phyloP scores from a whole-genome alignment of 139 green algal genomes.

The Pseudopediastrum boryanum region DNA sequence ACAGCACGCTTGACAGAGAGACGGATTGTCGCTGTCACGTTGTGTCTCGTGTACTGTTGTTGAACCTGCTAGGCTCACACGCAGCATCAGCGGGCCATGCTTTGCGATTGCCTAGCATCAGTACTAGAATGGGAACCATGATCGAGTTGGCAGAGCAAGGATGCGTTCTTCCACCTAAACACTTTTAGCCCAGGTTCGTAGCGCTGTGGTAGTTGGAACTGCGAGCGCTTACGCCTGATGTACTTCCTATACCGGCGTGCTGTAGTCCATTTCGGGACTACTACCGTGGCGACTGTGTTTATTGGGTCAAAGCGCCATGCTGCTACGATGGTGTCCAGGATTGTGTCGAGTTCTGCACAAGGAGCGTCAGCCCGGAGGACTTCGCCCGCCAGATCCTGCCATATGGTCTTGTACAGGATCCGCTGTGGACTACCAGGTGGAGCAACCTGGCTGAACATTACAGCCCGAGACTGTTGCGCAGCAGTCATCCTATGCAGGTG shows the following conservation, averaged over 20 bases:
- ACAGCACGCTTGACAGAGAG: background rate
- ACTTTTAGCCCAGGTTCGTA: background rate
- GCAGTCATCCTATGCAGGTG: too few species aligned
- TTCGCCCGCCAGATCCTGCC: too few species aligned
- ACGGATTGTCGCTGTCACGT: too few species aligned
- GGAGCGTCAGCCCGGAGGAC: constrained; percentile 29
- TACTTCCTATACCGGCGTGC: background rate
- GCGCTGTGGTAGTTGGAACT: background rate
- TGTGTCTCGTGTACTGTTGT: background rate
- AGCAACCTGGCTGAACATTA: too few species aligned
- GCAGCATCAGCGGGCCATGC: background rate
- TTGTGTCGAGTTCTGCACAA: background rate
- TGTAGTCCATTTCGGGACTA: constrained; percentile 8
- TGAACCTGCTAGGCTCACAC: background rate
- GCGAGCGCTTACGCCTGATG: background rate
- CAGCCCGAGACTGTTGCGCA: too few species aligned
- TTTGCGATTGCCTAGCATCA: background rate
- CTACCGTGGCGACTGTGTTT: constrained; percentile 7
- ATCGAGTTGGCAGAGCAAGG: background rate
- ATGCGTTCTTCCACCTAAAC: constrained; percentile 1
- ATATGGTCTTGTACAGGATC: too few species aligned
- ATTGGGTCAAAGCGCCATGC: background rate
- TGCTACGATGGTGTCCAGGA: background rate
- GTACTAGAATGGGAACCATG: background rate
- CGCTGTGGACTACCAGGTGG: too few species aligned